Conservation (phyloP, 352 stramenopile species). For the Phytopythium ostracodes region DNA sequence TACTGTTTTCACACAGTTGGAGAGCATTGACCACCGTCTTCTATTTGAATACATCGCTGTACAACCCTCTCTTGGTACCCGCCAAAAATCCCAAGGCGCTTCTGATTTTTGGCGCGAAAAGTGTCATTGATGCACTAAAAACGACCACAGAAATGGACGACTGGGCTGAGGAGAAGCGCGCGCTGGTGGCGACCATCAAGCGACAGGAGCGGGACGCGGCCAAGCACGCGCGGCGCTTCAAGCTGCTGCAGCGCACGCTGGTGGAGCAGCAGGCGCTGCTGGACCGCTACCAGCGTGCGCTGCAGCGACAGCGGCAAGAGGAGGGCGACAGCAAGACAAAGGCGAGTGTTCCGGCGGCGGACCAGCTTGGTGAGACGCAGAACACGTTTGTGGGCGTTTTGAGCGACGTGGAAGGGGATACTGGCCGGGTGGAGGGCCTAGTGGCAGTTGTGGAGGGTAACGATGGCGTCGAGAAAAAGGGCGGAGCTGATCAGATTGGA, state of each 20-base stretch:
- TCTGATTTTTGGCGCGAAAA: neutral
- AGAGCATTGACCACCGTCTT: neutral
- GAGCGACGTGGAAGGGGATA: neutral
- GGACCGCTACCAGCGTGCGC: conserved; percentile 54
- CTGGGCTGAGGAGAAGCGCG: conserved; percentile 43
- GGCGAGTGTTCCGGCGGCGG: neutral
- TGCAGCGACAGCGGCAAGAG: conserved; percentile 10
- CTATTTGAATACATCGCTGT: neutral
- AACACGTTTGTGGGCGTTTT: neutral
- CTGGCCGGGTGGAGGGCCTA: neutral
- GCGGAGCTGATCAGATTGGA: neutral
- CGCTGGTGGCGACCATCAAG: conserved; percentile 42
- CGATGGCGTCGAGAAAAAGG: neutral
- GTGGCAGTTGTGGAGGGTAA: neutral
- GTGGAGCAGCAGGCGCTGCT: conserved; percentile 69
- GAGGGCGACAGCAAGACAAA: neutral
- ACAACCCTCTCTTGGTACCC: neutral
- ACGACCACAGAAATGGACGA: conserved; percentile 7
- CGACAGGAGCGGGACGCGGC: conserved; percentile 34
- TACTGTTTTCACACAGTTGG: neutral
- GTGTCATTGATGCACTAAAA: neutral
- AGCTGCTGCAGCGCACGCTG: conserved; percentile 56
- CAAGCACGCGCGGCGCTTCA: conserved; percentile 47
- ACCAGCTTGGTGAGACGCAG: neutral
- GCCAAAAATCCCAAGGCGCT: neutral